Conservation (phyloP, 2,329 filamentous ascomycete genomes). For the Samsoniella hepiali region DNA sequence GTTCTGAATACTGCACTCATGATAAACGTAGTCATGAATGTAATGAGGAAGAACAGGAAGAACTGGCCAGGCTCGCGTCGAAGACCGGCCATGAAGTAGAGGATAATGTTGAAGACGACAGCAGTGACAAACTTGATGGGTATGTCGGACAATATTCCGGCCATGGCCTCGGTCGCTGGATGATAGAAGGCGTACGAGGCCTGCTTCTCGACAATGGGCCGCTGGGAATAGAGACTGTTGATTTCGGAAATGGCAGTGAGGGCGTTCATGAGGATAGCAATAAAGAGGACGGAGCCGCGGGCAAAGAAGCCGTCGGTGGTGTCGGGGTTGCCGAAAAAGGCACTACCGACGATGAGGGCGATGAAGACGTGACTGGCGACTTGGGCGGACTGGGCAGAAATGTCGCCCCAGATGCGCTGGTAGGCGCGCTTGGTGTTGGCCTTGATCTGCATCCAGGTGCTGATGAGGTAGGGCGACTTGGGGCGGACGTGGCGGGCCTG, state of each 20-base stretch:
- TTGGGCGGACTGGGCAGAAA: conserved; percentile 44
- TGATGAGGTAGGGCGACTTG: conserved; percentile 57
- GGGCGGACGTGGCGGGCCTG: conserved; percentile 53
- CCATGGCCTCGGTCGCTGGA: conserved; percentile 50
- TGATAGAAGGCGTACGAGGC: conserved; percentile 50
- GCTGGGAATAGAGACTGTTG: conserved; percentile 41
- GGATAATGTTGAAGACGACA: conserved; percentile 50
- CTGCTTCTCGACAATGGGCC: conserved; percentile 49
- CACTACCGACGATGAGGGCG: conserved; percentile 58
- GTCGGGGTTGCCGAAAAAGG: conserved; percentile 53
- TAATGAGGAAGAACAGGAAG: conserved; percentile 73
- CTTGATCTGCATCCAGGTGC: conserved; percentile 50
- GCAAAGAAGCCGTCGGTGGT: conserved; percentile 51
- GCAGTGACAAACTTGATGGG: conserved; percentile 55
- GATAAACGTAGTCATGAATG: conserved; percentile 63
- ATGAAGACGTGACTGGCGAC: conserved; percentile 50
- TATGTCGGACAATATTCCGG: conserved; percentile 52
- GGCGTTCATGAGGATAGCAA: conserved; percentile 58
- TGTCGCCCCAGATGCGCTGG: conserved; percentile 52
- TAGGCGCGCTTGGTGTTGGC: conserved; percentile 51
- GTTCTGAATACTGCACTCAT: conserved; percentile 77
- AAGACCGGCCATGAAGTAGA: conserved; percentile 56
- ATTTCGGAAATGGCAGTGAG: conserved; percentile 56
- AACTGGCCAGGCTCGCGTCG: conserved; percentile 62
- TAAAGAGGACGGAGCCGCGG: conserved; percentile 56